phyloP scores from a whole-genome alignment of 2,329 filamentous ascomycete species.

The Pyricularia sp. region DNA sequence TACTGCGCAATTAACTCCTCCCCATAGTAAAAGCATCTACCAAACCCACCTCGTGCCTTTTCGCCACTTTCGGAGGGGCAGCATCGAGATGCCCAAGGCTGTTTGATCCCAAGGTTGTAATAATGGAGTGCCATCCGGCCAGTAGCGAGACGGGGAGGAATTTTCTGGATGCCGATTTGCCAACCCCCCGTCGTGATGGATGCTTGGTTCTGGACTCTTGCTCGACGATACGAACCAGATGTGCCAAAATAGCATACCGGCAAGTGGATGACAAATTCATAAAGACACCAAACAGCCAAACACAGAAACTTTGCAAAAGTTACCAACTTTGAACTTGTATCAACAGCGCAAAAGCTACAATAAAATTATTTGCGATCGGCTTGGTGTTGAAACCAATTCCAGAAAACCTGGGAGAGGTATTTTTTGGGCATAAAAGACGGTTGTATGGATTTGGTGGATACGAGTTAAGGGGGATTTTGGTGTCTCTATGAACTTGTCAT shows the following conservation, averaged over 20 bases:
- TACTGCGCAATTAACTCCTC: neutral
- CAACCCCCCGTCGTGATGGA: neutral
- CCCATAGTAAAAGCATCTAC: neutral
- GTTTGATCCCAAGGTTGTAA: neutral
- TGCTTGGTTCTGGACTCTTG: neutral
- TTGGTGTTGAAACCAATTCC: too few relatives aligned
- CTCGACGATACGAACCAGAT: neutral
- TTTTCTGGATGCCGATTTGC: neutral
- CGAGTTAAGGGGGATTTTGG: too few relatives aligned
- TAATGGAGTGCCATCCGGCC: neutral
- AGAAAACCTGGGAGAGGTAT: too few relatives aligned
- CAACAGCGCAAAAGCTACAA: too few relatives aligned
- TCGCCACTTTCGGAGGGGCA: neutral
- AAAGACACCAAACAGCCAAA: too few relatives aligned
- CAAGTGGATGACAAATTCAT: neutral
- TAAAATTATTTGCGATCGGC: too few relatives aligned
- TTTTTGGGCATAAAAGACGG: too few relatives aligned
- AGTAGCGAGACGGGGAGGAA: neutral
- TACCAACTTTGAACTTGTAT: too few relatives aligned
- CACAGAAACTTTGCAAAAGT: too few relatives aligned
- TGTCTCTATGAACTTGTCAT: too few relatives aligned
- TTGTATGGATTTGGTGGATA: too few relatives aligned
- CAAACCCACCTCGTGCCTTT: neutral
- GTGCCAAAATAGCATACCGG: neutral
- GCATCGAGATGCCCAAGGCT: neutral